phyloP scores from a whole-genome alignment of 768 basidiomycete species.

The Agrocybe chaxingu region DNA sequence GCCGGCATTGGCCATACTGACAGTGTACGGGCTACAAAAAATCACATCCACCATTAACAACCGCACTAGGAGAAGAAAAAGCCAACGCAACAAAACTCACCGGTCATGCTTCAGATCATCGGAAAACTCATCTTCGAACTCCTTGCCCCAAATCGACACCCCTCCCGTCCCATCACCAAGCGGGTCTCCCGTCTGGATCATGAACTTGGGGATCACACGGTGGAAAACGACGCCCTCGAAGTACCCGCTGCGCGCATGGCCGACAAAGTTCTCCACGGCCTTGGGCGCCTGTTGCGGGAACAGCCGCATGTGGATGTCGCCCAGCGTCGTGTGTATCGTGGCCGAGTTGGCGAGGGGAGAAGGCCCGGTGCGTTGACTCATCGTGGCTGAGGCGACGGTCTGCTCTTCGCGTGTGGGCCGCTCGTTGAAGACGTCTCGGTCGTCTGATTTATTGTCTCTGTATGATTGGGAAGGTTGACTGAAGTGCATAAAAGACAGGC shows the following conservation, averaged over 20 bases:
- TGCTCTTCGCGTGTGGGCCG: constrained; percentile 96
- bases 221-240: constrained; percentile 96
- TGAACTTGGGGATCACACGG: constrained; percentile 97
- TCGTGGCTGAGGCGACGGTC: constrained; percentile 68
- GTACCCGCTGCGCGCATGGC: constrained; percentile 83
- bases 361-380: constrained; percentile 48
- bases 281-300: constrained; percentile 94
- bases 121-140: constrained; percentile 93
- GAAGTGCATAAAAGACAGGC: neutral
- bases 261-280: constrained; percentile 97
- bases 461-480: neutral
- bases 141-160: constrained; percentile 82
- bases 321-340: constrained; percentile 92
- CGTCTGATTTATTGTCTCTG: constrained; percentile 82
- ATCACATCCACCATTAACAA: constrained; percentile 3
- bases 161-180: constrained; percentile 95
- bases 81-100: constrained; percentile 30
- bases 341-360: constrained; percentile 76
- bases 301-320: constrained; percentile 86
- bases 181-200: constrained; percentile 96
- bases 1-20: constrained; percentile 95
- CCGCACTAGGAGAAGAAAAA: neutral
- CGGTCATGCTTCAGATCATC: constrained; percentile 89
- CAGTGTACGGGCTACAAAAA: constrained; percentile 75
- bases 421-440: constrained; percentile 98